A percentile compares a stretch with the other conserved stretches of the same genome.
Conservation (phyloP, 306 rosid genomes). For the Delonix regia region DNA sequence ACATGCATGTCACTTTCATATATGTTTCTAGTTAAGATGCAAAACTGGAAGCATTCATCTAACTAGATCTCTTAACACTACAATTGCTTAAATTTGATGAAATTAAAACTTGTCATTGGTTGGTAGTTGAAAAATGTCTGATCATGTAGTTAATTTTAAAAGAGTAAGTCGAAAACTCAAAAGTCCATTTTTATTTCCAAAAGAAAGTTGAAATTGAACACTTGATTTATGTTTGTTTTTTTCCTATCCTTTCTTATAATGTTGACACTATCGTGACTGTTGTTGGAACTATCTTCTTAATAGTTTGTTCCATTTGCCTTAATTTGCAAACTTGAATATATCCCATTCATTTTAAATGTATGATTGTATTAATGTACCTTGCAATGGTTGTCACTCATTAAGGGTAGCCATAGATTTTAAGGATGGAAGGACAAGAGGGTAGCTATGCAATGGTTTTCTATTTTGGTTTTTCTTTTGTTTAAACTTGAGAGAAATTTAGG, state of each 20-base stretch:
- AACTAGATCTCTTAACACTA: no score
- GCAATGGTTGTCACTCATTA: slow-evolving; percentile 38
- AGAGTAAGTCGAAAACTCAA: not conserved
- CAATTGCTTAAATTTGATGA: no score
- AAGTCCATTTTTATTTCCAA: not conserved
- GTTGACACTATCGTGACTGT: not conserved
- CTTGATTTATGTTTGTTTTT: not conserved
- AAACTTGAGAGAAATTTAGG: not conserved
- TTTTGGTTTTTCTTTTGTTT: not conserved
- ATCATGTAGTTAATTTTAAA: not conserved
- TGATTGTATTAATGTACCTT: slow-evolving; percentile 44
- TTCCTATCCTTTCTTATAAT: not conserved
- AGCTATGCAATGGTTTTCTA: slow-evolving; percentile 37
- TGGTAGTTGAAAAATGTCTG: no score
- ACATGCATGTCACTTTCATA: no score
- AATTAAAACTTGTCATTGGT: no score
- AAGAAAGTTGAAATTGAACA: not conserved
- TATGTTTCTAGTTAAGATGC: no score
- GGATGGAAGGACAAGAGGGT: slow-evolving; percentile 36
- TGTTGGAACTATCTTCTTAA: slow-evolving; percentile 1
- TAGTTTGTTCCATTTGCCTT: slow-evolving; percentile 25
- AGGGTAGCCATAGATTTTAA: slow-evolving; percentile 52
- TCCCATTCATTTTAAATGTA: slow-evolving; percentile 40
- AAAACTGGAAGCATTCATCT: no score
- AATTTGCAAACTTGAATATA: slow-evolving; percentile 41